Conservation (phyloP, 179 eudicot genomes). For the Silene noctiflora region DNA sequence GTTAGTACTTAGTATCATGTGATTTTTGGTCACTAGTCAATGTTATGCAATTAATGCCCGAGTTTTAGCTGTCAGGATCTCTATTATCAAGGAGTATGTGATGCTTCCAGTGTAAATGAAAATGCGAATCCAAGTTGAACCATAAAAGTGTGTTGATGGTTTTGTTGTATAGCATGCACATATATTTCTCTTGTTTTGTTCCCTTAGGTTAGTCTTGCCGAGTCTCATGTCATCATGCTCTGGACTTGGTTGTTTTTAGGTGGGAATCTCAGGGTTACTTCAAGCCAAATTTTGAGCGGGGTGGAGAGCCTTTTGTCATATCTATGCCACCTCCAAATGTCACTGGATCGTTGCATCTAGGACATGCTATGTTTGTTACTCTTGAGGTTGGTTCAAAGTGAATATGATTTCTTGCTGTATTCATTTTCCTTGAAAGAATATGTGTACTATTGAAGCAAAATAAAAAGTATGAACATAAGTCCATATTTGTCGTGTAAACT, state of each 20-base stretch:
- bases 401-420: background rate
- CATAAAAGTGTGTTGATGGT: background rate
- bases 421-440: background rate
- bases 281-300: constrained; percentile 76
- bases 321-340: constrained; percentile 99
- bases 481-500: too few species aligned
- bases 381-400: constrained; percentile 71
- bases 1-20: background rate
- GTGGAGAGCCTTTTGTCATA: constrained; percentile 80
- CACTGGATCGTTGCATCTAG: constrained; percentile 98
- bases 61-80: constrained; percentile 1
- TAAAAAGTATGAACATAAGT: too few species aligned
- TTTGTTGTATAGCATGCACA: background rate
- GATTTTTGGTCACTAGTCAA: background rate
- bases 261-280: constrained; percentile 98
- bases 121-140: background rate
- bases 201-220: background rate
- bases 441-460: too few species aligned
- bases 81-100: background rate
- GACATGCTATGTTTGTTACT: constrained; percentile 99
- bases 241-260: constrained; percentile 50
- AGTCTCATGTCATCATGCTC: constrained; percentile 6
- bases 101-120: background rate
- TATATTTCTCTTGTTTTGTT: background rate
- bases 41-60: background rate